Evolutionary conservation across 169 alveolate species (phyloP), one percentile per base, ranked within the genome.

Genomic region (Perkinsus marinus): DNA sequence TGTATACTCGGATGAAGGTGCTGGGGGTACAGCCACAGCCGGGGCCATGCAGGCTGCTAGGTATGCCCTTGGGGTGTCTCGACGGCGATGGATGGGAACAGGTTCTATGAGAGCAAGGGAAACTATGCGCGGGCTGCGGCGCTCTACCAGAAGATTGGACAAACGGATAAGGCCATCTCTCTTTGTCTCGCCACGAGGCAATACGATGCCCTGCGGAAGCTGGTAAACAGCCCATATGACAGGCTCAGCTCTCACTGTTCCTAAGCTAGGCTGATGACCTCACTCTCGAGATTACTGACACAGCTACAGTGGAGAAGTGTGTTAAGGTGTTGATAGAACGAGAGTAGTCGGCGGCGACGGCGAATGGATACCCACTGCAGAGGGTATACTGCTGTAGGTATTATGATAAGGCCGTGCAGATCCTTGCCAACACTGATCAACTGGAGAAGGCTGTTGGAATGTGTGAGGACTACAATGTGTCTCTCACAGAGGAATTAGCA

Each of bases 101-200:
- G 79, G 79, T 57, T 57, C 26, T 57, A 57, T 26, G 79, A 57
- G 79, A 19, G 36, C 79, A 57, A 57, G 79, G 37, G 79, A 16
- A 30, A 57, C 79, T 57, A 57, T 16, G 96, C 95, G 43, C 94
- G 95, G 92, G 98, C 98, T 0, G 97, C 95, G 47, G 93, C 94
- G 68, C 94, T 97, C 37, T 97, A 95, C 90, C 93, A 93, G 43
- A 93, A 95, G 92, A 98, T 97, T 19, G 97, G 97, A 43, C 96
- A 96, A 90, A 69, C 95, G 3, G 94, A 95, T 94, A 96, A 95
- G 93, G 98, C 98, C 39, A 92, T 95, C 79, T 92, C 95, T 39
- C 43, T 97, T 39, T 93, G 95, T 90, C 91, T 93, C 43, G 36
- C 41, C 16, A 39, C 69, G 0, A 26, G 89, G 57, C 90, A 91